Conservation (phyloP, 2,329 filamentous ascomycete species). For the Apiospora koreana region DNA sequence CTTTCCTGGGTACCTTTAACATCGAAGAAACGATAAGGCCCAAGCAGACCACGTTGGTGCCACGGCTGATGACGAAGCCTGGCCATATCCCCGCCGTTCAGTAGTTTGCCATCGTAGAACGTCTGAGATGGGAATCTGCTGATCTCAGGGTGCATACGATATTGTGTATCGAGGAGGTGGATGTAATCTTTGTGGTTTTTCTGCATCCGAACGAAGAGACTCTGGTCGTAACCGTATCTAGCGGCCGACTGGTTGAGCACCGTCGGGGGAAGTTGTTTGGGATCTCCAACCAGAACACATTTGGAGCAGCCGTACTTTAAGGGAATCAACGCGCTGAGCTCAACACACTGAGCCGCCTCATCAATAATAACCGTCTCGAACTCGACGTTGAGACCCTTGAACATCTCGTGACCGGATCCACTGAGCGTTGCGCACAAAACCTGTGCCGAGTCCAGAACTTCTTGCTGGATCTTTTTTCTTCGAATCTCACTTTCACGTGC, state of each 20-base stretch:
- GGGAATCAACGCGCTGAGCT: constrained; percentile 93
- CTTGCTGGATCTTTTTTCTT: constrained; percentile 81
- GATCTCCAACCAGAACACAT: constrained; percentile 95
- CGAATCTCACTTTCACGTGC: constrained; percentile 85
- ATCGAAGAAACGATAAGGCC: constrained; percentile 96
- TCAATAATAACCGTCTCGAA: constrained; percentile 99
- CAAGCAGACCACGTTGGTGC: constrained; percentile 80
- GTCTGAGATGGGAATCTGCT: constrained; percentile 85
- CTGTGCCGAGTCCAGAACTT: constrained; percentile 87
- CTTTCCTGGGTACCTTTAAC: constrained; percentile 84
- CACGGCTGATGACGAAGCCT: constrained; percentile 75
- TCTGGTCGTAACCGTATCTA: constrained; percentile 93
- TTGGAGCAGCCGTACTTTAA: constrained; percentile 97
- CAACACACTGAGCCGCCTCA: constrained; percentile 96
- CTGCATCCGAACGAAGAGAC: constrained; percentile 98
- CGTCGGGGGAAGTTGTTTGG: constrained; percentile 93
- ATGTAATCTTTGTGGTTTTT: constrained; percentile 85
- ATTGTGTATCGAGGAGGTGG: constrained; percentile 95
- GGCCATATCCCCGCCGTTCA: constrained; percentile 85
- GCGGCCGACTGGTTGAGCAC: constrained; percentile 93
- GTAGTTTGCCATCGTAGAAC: constrained; percentile 87
- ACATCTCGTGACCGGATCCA: constrained; percentile 96
- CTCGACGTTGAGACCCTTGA: constrained; percentile 89
- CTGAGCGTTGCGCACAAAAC: constrained; percentile 94
- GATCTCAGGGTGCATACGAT: constrained; percentile 99